Evolutionary conservation across 148 eudicot species (phyloP), one percentile per base, ranked within the genome.

Genomic region (Dysphania ambrosioides): DNA sequence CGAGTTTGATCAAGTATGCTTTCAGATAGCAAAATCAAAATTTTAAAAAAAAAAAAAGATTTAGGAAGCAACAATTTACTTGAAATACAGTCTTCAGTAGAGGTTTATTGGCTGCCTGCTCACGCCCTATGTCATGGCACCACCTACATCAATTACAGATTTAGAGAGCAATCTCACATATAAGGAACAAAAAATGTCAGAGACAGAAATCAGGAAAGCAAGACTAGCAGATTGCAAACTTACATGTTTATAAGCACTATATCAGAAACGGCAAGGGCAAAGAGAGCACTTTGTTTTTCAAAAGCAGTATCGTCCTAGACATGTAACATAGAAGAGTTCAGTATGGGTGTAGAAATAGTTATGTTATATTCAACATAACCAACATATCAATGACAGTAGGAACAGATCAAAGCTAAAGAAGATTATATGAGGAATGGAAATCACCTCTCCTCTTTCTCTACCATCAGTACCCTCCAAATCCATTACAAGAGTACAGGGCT

Each of bases 41-140:
- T n/a, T n/a, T n/a, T n/a, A n/a, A n/a, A 31, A 6, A 18, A 41
- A 15, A 36, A 5, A 47, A 29, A 79, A 67, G 29, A 5, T 30
- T 10, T 49, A 77, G 8, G 23, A 29, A 72, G 59, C 60, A 65
- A 35, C 8, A n/a, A 36, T 23, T 49, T 83, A 92, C 98, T 97
- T 95, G 98, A 84, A 95, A 95, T 24, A 95, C 98, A 77, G 98
- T 95, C 87, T 95, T 95, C 84, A 95, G 56, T 69, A 95, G 92
- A 70, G 98, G 98, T 72, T 95, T 95, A 82, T 95, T 95, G 53
- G 98, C 98, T 78, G 98, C 98, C 84, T 95, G 98, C 81, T 95
- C 98, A 84, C 98, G 97, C 10, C 98, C 98, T 80, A 95, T 95
- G 78, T 95, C 98, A 89, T 95, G 98, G 82, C 98, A 95, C 98